Evolutionary conservation across 139 green algal species (phyloP).

Genomic region (Tetraselmis chui): DNA sequence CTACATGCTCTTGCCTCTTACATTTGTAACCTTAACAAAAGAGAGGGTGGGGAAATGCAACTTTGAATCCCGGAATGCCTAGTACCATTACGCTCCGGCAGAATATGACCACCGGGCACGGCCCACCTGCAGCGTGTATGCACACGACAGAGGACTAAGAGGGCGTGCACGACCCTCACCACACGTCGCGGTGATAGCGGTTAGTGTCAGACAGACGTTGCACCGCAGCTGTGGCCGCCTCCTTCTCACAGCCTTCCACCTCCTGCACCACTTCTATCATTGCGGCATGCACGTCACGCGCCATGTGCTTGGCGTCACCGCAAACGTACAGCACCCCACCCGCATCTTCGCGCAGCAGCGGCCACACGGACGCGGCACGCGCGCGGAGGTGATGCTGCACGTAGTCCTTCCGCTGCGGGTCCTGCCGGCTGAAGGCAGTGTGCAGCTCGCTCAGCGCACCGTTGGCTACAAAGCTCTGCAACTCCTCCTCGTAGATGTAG

Average conservation of each 20-base stretch:
- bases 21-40: too few relatives aligned
- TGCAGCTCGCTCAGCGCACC: conserved; percentile 64
- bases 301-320: conserved; percentile 93
- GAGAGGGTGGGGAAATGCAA: too few relatives aligned
- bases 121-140: too few relatives aligned
- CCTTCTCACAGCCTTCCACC: conserved; percentile 33
- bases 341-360: conserved; percentile 25
- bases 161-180: too few relatives aligned
- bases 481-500: conserved; percentile 83
- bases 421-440: conserved; percentile 66
- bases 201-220: neutral
- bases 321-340: conserved; percentile 85
- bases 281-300: conserved; percentile 84
- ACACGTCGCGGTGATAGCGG: neutral
- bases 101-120: too few relatives aligned
- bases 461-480: conserved; percentile 35
- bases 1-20: too few relatives aligned
- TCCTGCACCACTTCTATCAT: conserved; percentile 47
- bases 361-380: conserved; percentile 33
- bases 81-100: too few relatives aligned
- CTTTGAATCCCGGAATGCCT: too few relatives aligned
- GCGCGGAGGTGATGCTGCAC: conserved; percentile 79
- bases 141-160: too few relatives aligned
- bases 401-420: conserved; percentile 60
- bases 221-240: conserved; percentile 48